Percentiles rank a stretch among this genome's conserved stretches.
Evolutionary conservation across 257 asterid species (phyloP).

Genomic region (Penstemon newberryi): DNA sequence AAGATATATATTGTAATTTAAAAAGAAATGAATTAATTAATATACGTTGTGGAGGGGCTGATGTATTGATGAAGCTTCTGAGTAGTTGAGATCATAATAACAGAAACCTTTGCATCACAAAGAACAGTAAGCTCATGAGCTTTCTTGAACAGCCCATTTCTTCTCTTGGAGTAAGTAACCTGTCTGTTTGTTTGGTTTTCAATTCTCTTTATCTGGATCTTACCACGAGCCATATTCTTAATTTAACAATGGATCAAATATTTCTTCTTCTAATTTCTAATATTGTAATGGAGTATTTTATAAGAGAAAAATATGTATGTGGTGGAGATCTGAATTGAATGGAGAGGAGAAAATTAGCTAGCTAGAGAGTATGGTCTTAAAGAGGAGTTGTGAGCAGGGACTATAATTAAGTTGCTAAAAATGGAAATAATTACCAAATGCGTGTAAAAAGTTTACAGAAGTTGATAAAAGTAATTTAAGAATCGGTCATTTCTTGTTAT

Average conservation of each 20-base stretch:
- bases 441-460: conserved; percentile 43
- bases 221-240: no score
- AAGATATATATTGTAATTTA: no score
- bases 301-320: no score
- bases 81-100: conserved; percentile 78
- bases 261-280: no score
- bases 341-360: no score
- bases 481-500: conserved; percentile 54
- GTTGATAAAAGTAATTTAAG: conserved; percentile 45
- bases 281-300: no score
- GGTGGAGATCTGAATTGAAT: no score
- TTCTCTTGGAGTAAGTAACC: conserved; percentile 28
- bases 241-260: no score
- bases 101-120: conserved; percentile 90
- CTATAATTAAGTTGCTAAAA: conserved; percentile 1
- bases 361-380: conserved; percentile 4
- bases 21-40: background rate
- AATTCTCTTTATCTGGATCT: no score
- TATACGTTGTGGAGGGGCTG: conserved; percentile 67
- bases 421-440: conserved; percentile 28
- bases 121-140: conserved; percentile 93
- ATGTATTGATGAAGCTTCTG: conserved; percentile 91
- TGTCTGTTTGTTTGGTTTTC: no score
- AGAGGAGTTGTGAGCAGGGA: background rate
- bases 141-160: conserved; percentile 94